phyloP scores from a whole-genome alignment of 2,329 filamentous ascomycete genomes.

The Westerdykella aurantiaca region DNA sequence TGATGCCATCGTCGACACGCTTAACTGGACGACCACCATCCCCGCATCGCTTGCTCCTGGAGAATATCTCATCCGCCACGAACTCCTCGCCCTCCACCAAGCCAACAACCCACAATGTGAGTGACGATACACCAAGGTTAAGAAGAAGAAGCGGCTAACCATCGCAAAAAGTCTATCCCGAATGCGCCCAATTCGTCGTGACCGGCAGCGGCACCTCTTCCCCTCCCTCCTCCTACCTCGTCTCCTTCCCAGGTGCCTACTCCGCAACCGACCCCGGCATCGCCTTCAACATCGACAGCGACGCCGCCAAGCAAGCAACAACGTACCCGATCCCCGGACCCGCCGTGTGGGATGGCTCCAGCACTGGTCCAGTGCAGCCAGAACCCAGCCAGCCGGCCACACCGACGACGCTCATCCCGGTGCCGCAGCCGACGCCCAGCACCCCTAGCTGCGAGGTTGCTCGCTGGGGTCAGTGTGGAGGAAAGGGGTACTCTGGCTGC shows the following conservation, averaged over 20 bases:
- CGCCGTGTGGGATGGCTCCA: constrained; percentile 20
- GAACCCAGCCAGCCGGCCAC: constrained; percentile 3
- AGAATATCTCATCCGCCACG: constrained; percentile 54
- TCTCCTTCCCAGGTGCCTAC: constrained; percentile 40
- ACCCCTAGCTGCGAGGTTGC: constrained; percentile 6
- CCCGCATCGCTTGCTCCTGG: constrained; percentile 44
- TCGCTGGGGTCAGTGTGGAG: constrained; percentile 22
- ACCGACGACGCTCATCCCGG: constrained; percentile 17
- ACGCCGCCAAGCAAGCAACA: constrained; percentile 21
- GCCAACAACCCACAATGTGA: constrained; percentile 45
- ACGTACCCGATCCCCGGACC: constrained; percentile 24
- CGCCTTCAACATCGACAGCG: constrained; percentile 26
- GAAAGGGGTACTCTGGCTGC: constrained; percentile 15
- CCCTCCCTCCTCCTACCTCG: constrained; percentile 38
- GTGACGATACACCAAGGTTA: background rate
- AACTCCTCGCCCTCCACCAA: constrained; percentile 53
- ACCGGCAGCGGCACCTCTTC: constrained; percentile 44
- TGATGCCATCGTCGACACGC: constrained; percentile 41
- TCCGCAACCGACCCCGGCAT: constrained; percentile 45
- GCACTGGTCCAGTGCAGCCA: constrained; percentile 7
- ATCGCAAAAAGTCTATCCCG: constrained; percentile 46
- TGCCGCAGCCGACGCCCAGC: constrained; percentile 8
- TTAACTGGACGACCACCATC: constrained; percentile 49
- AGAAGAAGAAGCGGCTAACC: constrained; percentile 25
- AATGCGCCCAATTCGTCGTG: constrained; percentile 52